Evolutionary conservation across 352 stramenopile genomes (phyloP).

Genomic region (Globisporangium middletonii): DNA sequence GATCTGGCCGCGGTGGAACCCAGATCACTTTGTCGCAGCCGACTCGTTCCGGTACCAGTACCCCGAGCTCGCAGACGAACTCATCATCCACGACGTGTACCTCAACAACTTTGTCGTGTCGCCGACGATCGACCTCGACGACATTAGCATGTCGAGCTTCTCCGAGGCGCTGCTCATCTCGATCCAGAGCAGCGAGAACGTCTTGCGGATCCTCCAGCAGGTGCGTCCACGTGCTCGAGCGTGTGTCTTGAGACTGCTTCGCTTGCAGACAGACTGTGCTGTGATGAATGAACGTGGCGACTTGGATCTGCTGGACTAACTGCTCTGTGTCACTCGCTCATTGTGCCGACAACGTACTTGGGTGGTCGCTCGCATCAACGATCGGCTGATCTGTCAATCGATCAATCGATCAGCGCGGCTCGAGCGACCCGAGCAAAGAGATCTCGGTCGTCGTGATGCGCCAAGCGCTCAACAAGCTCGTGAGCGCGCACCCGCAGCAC

Average conservation of each 20-base stretch:
- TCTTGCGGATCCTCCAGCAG: slow-evolving; percentile 69
- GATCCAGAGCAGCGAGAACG: slow-evolving; percentile 80
- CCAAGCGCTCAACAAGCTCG: slow-evolving; percentile 68
- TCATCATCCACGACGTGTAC: slow-evolving; percentile 80
- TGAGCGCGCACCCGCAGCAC: slow-evolving; percentile 68
- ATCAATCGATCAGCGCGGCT: slow-evolving; percentile 27
- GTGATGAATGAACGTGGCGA: too few relatives aligned
- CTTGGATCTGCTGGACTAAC: too few relatives aligned
- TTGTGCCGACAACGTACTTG: neutral
- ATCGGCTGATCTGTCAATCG: too few relatives aligned
- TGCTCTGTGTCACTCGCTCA: neutral
- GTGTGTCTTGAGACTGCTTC: too few relatives aligned
- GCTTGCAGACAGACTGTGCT: too few relatives aligned
- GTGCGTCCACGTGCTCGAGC: slow-evolving; percentile 9
- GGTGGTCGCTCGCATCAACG: neutral
- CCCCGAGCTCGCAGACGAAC: slow-evolving; percentile 57
- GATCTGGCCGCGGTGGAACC: slow-evolving; percentile 72
- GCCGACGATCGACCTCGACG: slow-evolving; percentile 47
- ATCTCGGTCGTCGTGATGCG: slow-evolving; percentile 58
- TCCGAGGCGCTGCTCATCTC: slow-evolving; percentile 74
- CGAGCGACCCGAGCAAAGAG: slow-evolving; percentile 54
- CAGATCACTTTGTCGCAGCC: slow-evolving; percentile 79
- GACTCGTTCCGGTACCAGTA: slow-evolving; percentile 87
- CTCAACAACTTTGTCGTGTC: slow-evolving; percentile 72
- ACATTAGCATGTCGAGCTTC: slow-evolving; percentile 73